Base-by-base conservation (phyloP, 2,329 filamentous ascomycete genomes). In the Penicillium glabrum region DNA sequence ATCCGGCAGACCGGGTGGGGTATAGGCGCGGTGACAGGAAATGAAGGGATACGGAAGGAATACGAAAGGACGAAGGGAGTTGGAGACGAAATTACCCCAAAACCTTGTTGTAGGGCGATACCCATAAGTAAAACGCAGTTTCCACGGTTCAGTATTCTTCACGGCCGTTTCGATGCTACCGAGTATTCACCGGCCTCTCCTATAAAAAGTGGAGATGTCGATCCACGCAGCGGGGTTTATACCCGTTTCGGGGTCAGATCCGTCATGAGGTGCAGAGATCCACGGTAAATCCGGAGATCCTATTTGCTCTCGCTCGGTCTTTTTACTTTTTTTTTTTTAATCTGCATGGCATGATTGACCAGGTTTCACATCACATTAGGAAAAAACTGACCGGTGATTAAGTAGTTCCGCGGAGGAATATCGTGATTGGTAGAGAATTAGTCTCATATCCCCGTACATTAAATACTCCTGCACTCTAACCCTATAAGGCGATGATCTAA, bases 271-370 rank as follows among this genome's bases (percentile, higher is more conserved):
- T 61, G 56, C 56, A 59, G 57, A 47, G 62, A 63, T 54, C 62
- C 56, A 60, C 27, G 62, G 44, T 53, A 57, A 21, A 66, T 64
- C 63, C 39, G 60, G 58, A 61, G 58, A 60, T 57, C 41, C 43
- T 27, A 47, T 35, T 49, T 55, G 41, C 16, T 23, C 23, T 13
- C n/a, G 1, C 1, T 9, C 27, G 19, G 33, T 13, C 7, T 27
- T 31, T 13, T 13, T 41, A n/a, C 21, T 26, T 26, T 14, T 24
- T 41, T 24, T 41, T 27, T 50, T 24, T 43, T 31, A 19, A 21
- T 31, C 24, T 19, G 27, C 24, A 27, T 11, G 14, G 13, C 11
- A 21, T 48, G 13, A 60, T 54, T 51, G 39, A 48, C 19, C 53
- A 33, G 53, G 53, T 44, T 37, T 53, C 41, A 53, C 7, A 16